Evolutionary conservation across 306 rosid species (phyloP), one percentile per base, ranked within the genome.

Genomic region (Pachyrhizus erosus): DNA sequence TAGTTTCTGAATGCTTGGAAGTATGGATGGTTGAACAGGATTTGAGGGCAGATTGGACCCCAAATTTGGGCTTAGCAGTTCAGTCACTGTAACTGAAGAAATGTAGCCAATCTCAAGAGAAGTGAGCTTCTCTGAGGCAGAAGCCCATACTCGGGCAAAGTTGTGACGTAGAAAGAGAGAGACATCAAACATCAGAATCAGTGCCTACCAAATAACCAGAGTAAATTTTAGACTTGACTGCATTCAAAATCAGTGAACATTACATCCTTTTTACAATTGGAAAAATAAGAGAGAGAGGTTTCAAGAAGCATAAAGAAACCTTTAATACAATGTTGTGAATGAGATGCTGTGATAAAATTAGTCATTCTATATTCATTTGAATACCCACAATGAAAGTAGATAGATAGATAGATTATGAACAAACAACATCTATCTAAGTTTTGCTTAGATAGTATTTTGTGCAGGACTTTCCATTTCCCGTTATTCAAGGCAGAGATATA

Each of bases 101-200:
- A 96, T 87, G 86, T 92, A 93, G 75, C 94, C 99, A 37, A 96
- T 93, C 90, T 93, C 98, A 37, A 96, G 96, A 83, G 92, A 93
- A 9, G 88, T 80, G 51, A 96, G 92, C 52, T 90, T 96, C 76
- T 88, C 88, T 0, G 97, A 93, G 6, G 96, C 98, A 85, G 90
- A 81, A 71, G 94, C 89, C 99, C 98, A 96, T 39, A 91, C 89
- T 69, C 80, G 92, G 76, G 94, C 84, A 73, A 89, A 88, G 79
- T 96, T 88, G 75, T 88, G 94, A 70, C 89, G 93, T 26, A 85
- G 92, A 55, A 91, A 92, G 77, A 89, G 88, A 2, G 98, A 96
- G 83, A 91, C 97, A 39, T 93, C 98, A 83, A 91, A 91, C 99
- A 96, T 92, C 91, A 93, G 87, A 87, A 86, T 58, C 85, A 96